Conservation (phyloP, 306 rosid species). For the Sicyos edulis region DNA sequence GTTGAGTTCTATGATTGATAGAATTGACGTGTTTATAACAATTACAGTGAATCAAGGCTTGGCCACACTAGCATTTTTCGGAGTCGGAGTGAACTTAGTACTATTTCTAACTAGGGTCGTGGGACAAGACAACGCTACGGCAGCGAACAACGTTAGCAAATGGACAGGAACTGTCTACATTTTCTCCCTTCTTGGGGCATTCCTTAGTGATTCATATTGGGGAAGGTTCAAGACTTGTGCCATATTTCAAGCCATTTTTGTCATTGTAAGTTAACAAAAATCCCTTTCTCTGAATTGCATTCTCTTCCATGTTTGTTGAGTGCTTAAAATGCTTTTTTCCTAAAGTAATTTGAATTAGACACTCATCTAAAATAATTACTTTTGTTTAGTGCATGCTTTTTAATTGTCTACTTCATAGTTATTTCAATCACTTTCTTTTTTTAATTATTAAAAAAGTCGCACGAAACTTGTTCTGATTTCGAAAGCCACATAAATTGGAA, state of each 20-base stretch:
- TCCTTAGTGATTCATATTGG: slow-evolving; percentile 76
- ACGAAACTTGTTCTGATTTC: not conserved
- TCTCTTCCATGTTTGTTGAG: not conserved
- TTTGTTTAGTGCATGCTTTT: not conserved
- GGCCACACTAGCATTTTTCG: slow-evolving; percentile 77
- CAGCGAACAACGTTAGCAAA: slow-evolving; percentile 74
- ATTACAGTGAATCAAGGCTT: slow-evolving; percentile 71
- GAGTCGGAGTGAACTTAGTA: slow-evolving; percentile 75
- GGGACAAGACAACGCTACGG: slow-evolving; percentile 71
- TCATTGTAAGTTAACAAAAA: slow-evolving; percentile 39
- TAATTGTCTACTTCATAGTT: not conserved
- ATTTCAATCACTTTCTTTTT: not conserved
- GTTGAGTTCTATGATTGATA: no score
- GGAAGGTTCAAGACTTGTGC: slow-evolving; percentile 73
- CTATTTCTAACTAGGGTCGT: slow-evolving; percentile 57
- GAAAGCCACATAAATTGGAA: not conserved
- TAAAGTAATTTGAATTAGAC: not conserved
- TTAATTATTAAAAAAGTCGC: not conserved
- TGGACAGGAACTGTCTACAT: slow-evolving; percentile 80
- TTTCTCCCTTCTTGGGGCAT: slow-evolving; percentile 76
- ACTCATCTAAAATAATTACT: not conserved
- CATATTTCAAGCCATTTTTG: slow-evolving; percentile 56
- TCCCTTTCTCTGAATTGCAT: not conserved
- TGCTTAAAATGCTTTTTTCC: not conserved
- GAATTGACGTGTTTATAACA: no score